Evolutionary conservation across 805 yeast genomes (phyloP).

Genomic region (Candida boleticola): DNA sequence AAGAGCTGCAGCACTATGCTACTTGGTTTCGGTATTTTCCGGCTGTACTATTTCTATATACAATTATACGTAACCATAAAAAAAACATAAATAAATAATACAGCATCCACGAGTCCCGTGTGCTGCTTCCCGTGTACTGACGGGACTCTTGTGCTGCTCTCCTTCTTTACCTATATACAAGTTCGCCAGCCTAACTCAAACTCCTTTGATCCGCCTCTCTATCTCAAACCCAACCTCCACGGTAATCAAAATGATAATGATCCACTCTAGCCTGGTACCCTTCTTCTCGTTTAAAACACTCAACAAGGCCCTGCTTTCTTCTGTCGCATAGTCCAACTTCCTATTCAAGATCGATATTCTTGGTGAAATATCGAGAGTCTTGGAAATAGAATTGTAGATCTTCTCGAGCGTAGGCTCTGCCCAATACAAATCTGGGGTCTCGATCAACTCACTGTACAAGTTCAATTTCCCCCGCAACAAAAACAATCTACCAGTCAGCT

Average conservation of each 20-base stretch:
- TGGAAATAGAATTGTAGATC: conserved; percentile 69
- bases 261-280: conserved; percentile 80
- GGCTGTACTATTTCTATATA: too few species aligned
- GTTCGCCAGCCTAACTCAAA: too few species aligned
- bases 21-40: too few species aligned
- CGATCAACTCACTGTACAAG: conserved; percentile 82
- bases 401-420: conserved; percentile 81
- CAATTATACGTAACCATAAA: too few species aligned
- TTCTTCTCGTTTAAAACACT: conserved; percentile 74
- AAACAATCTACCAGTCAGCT: conserved; percentile 71
- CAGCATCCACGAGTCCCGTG: too few species aligned
- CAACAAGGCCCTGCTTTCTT: conserved; percentile 76
- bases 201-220: too few species aligned
- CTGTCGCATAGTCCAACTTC: conserved; percentile 87
- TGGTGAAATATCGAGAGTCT: conserved; percentile 70
- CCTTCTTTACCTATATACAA: too few species aligned
- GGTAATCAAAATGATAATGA: conserved; percentile 77
- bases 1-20: too few species aligned
- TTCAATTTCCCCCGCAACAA: conserved; percentile 79
- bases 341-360: conserved; percentile 78
- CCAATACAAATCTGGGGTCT: conserved; percentile 94
- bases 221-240: conserved; percentile 83
- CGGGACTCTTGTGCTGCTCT: too few species aligned
- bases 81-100: too few species aligned
- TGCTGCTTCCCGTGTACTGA: too few species aligned